phyloP scores from a whole-genome alignment of 1,284 basidiomycete species.

The Cutaneotrichosporon dermatis region DNA sequence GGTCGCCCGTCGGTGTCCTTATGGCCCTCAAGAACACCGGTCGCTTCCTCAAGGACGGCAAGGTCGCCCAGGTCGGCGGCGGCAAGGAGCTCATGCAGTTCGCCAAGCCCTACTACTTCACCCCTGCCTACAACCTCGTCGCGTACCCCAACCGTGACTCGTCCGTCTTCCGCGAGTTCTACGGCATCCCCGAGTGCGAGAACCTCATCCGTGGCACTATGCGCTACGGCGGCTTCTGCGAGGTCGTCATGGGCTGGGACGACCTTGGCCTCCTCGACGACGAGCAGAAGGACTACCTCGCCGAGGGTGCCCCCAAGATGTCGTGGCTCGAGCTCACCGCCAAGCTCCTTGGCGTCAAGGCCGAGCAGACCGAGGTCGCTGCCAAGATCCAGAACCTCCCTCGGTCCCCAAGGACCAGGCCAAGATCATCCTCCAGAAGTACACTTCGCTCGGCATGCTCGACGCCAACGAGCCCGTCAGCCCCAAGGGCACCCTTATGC shows the following conservation, averaged over 20 bases:
- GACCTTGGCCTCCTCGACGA: conserved; percentile 83
- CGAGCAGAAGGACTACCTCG: conserved; percentile 69
- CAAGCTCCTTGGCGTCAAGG: conserved; percentile 68
- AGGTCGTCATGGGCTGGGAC: conserved; percentile 85
- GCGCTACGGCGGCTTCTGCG: conserved; percentile 97
- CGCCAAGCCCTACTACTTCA: conserved; percentile 92
- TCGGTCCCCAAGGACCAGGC: conserved; percentile 68
- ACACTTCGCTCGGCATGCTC: conserved; percentile 93
- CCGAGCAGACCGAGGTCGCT: conserved; percentile 69
- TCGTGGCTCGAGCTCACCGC: conserved; percentile 80
- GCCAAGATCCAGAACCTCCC: conserved; percentile 64
- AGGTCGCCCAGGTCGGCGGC: conserved; percentile 61
- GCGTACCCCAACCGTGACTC: conserved; percentile 98
- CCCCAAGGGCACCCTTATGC: conserved; percentile 76
- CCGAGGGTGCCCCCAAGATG: conserved; percentile 56
- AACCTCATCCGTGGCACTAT: conserved; percentile 90
- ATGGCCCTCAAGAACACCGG: conserved; percentile 91
- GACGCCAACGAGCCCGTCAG: conserved; percentile 60
- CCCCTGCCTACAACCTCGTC: conserved; percentile 92
- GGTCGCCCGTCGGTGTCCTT: conserved; percentile 94
- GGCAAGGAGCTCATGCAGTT: conserved; percentile 71
- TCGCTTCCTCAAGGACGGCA: conserved; percentile 67
- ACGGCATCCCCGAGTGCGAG: conserved; percentile 90
- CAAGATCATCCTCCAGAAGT: conserved; percentile 75
- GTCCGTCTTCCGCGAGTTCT: conserved; percentile 74